Evolutionary conservation across 257 asterid genomes (phyloP).

Genomic region (Verbena officinalis): DNA sequence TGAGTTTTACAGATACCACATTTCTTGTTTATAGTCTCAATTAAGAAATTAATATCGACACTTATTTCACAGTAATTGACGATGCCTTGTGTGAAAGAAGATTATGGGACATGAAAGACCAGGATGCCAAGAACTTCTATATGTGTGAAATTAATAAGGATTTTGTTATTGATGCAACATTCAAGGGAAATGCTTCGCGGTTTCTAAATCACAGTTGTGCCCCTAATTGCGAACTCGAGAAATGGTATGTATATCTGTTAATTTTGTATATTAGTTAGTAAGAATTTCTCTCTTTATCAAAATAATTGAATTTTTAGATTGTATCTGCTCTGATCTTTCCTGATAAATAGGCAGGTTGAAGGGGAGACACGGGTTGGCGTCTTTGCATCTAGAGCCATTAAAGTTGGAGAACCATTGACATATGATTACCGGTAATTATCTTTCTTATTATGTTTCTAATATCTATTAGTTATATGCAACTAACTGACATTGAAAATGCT

Average conservation of each 20-base stretch:
- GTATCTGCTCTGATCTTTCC: conserved; percentile 27
- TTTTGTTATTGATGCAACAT: conserved; percentile 92
- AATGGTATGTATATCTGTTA: conserved; percentile 62
- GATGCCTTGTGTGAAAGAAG: conserved; percentile 88
- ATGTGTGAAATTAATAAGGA: conserved; percentile 93
- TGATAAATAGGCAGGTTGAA: conserved; percentile 77
- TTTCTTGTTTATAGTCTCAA: neutral
- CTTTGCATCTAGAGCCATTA: conserved; percentile 73
- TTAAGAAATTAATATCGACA: too few relatives aligned
- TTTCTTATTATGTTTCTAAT: neutral
- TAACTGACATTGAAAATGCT: neutral
- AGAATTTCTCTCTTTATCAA: neutral
- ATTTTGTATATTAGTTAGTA: conserved; percentile 6
- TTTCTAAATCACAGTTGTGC: conserved; percentile 94
- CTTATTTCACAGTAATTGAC: conserved; percentile 71
- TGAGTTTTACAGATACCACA: neutral
- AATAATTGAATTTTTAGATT: conserved; percentile 8
- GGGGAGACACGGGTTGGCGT: conserved; percentile 90
- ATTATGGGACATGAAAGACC: conserved; percentile 89
- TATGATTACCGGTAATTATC: conserved; percentile 76
- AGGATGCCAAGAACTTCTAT: conserved; percentile 76
- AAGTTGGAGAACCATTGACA: conserved; percentile 85
- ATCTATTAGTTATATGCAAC: neutral
- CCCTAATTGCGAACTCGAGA: conserved; percentile 91
- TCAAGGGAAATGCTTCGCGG: conserved; percentile 87